Evolutionary conservation across 1,284 basidiomycete species (phyloP).

Genomic region (Trichosporon coremiiforme): DNA sequence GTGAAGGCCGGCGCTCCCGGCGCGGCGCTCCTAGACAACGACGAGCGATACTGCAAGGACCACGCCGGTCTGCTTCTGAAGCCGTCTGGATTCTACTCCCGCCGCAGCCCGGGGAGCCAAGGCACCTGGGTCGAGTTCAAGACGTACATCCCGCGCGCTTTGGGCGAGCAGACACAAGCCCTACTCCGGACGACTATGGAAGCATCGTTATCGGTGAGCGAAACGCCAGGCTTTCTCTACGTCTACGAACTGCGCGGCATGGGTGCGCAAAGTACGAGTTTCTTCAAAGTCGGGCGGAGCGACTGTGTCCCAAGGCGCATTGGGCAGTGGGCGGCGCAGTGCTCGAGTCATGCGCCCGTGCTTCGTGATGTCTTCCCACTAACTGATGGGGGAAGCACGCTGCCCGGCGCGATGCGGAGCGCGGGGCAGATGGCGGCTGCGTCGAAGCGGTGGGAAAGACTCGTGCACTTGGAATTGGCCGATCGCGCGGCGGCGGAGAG

Average conservation of each 20-base stretch:
- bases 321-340: conserved; percentile 54
- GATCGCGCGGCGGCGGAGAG: conserved; percentile 37
- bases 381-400: conserved; percentile 21
- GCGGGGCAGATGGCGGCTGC: conserved; percentile 39
- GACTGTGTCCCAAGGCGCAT: conserved; percentile 55
- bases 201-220: conserved; percentile 49
- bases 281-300: conserved; percentile 55
- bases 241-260: conserved; percentile 54
- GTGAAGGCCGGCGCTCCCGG: conserved; percentile 45
- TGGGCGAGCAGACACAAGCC: conserved; percentile 54
- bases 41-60: conserved; percentile 52
- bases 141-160: conserved; percentile 47
- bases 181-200: conserved; percentile 56
- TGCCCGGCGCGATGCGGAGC: conserved; percentile 46
- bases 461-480: conserved; percentile 55
- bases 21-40: conserved; percentile 20
- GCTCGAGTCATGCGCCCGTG: conserved; percentile 49
- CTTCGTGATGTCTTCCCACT: conserved; percentile 54
- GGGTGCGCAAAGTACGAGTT: conserved; percentile 37
- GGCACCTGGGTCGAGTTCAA: conserved; percentile 51
- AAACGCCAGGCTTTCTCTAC: conserved; percentile 53
- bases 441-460: conserved; percentile 52
- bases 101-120: conserved; percentile 31
- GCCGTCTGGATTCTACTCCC: conserved; percentile 51
- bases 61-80: conserved; percentile 54